Percentiles rank a stretch among this genome's conserved stretches.
Evolutionary conservation across 1,139 yeast species (phyloP).

Genomic region (Sporopachydermia cereana): DNA sequence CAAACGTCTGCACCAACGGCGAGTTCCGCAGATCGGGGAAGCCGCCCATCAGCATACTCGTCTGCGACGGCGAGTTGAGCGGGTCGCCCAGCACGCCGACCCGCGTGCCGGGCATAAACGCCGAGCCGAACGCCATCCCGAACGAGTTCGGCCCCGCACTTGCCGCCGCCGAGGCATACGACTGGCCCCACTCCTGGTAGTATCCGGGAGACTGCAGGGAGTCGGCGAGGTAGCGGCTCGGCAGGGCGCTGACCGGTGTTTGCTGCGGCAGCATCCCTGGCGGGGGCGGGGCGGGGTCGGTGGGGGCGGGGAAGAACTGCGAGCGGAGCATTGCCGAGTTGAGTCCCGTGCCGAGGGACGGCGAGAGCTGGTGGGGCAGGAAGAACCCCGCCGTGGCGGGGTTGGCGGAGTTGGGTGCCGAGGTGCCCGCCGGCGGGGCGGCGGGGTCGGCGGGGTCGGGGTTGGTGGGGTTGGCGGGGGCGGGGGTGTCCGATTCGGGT

Average conservation of each 20-base stretch:
- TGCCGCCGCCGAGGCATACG: constrained; percentile 17
- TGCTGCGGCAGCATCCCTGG: constrained; percentile 28
- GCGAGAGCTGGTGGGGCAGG: neutral
- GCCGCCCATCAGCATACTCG: neutral
- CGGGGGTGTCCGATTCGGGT: neutral
- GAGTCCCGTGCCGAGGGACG: neutral
- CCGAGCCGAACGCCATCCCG: neutral
- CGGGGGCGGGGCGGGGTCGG: neutral
- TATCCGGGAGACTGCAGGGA: constrained; percentile 31
- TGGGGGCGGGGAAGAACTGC: constrained; percentile 1
- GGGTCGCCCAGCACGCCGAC: neutral
- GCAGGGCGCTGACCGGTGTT: constrained; percentile 28
- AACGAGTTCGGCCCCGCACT: constrained; percentile 4
- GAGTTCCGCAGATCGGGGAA: constrained; percentile 1
- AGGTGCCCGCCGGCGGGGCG: too few species aligned
- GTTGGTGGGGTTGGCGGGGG: neutral
- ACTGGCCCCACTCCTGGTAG: constrained; percentile 12
- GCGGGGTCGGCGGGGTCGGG: neutral
- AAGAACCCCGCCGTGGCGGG: neutral
- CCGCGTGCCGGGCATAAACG: neutral
- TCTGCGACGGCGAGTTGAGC: neutral
- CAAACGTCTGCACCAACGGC: constrained; percentile 1
- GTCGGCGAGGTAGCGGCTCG: constrained; percentile 28
- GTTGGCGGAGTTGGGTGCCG: neutral
- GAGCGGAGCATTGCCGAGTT: neutral